Conservation (phyloP, 1,284 basidiomycete genomes). For the Trichosporon coremiiforme region DNA sequence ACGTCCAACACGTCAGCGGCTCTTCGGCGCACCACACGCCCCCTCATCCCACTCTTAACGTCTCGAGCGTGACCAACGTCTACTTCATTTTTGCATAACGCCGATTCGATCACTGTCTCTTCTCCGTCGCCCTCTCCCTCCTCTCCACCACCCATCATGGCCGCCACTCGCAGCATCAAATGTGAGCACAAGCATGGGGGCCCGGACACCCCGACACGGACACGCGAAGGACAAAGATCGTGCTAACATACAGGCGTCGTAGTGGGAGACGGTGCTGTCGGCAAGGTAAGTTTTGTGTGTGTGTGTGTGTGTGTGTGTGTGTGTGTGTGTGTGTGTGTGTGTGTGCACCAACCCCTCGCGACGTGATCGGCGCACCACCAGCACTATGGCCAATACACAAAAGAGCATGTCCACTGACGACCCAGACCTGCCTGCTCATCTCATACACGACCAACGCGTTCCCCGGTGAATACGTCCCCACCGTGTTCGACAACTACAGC, state of each 20-base stretch:
- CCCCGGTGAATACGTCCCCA: slow-evolving; percentile 95
- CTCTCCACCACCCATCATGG: slow-evolving; percentile 13
- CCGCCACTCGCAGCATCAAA: slow-evolving; percentile 42
- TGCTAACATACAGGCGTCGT: slow-evolving; percentile 65
- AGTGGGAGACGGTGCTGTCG: slow-evolving; percentile 98
- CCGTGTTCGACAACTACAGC: slow-evolving; percentile 62
- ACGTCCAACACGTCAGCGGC: slow-evolving; percentile 6
- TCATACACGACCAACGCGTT: slow-evolving; percentile 90
- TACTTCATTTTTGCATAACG: slow-evolving; percentile 15
- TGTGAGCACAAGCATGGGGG: slow-evolving; percentile 28
- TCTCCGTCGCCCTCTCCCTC: slow-evolving; percentile 7
- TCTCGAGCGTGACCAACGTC: slow-evolving; percentile 12
- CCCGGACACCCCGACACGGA: not conserved
- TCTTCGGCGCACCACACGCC: slow-evolving; percentile 1
- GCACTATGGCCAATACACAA: no score
- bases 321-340: not conserved
- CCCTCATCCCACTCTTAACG: slow-evolving; percentile 17
- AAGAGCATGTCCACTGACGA: not conserved
- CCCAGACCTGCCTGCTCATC: slow-evolving; percentile 90
- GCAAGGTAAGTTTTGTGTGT: slow-evolving; percentile 70
- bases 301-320: not conserved
- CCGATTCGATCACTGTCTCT: slow-evolving; percentile 16
- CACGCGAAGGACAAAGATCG: not conserved
- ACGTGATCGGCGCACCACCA: not conserved
- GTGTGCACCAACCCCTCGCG: slow-evolving; percentile 16